Evolutionary conservation across 192 early-diverging fungal species (phyloP), one percentile per base, ranked within the genome.

Genomic region (Oehlia diaphana): DNA sequence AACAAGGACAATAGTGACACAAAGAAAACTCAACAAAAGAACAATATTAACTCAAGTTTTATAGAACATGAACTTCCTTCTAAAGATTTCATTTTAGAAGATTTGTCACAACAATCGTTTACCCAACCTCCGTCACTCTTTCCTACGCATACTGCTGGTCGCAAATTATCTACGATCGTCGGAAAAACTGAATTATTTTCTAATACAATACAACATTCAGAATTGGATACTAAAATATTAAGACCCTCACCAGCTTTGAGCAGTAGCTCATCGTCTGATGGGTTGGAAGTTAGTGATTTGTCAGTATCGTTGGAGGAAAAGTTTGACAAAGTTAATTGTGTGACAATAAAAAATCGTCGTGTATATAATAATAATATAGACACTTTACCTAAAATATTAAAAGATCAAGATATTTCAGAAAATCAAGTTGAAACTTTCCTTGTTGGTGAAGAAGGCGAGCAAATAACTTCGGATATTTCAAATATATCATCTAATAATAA

Each of bases 351-450:
- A 78, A 78, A 23, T 78, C 77, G 47, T 78, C 39, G 10, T 68
- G 66, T 68, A 68, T 64, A 68, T 78, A 78, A 16, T 78, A 26
- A 66, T 78, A 78, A 69, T 78, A 78, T 47, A 78, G 77, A 78
- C 77, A 31, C 33, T n/a, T 9, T 53, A 69, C 28, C 37, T 78
- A 66, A 39, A 66, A 63, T 49, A 42, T 33, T 66, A 14, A 61
- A 66, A 77, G 39, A 77, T 26, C 10, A 65, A 77, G 76, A 67
- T 58, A 77, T 23, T 50, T 50, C 58, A 6, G 53, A 74, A 74
- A 31, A 31, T 31, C 14, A 74, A 26, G 28, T 1, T 33, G 66
- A 68, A 9, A 39, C 26, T 31, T 13, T 31, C 10, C 10, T 35
- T n/a, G 37, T 9, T 28, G 31, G 16, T 16, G 37, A 63, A 31